phyloP scores from a whole-genome alignment of 73 alveolate species.

The Uronychia setigera region DNA sequence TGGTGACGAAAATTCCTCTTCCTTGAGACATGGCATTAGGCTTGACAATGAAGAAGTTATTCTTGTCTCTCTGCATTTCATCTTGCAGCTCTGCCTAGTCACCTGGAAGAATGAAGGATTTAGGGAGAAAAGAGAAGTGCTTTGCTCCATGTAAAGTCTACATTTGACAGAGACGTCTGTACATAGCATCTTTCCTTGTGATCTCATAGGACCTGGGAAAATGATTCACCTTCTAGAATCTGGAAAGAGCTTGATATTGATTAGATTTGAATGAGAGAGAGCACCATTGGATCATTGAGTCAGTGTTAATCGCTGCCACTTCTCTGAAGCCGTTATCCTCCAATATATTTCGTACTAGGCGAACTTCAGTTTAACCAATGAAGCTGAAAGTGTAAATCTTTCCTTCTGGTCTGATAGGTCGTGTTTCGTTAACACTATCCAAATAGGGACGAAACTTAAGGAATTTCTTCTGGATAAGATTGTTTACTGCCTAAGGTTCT shows the following conservation, averaged over 20 bases:
- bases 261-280: constrained; percentile 19
- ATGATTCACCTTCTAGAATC: constrained; percentile 56
- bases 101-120: constrained; percentile 81
- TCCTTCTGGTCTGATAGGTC: not conserved
- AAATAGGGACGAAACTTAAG: not conserved
- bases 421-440: not conserved
- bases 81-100: constrained; percentile 51
- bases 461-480: not conserved
- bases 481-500: not conserved
- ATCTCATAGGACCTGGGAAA: constrained; percentile 63
- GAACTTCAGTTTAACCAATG: constrained; percentile 23
- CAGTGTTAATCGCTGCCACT: constrained; percentile 30
- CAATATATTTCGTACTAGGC: constrained; percentile 39
- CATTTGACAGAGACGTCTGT: constrained; percentile 87
- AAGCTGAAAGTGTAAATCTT: not conserved
- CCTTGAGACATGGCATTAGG: constrained; percentile 82
- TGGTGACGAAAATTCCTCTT: constrained; percentile 76
- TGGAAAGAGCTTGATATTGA: constrained; percentile 28
- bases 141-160: constrained; percentile 68
- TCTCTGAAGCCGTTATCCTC: constrained; percentile 66
- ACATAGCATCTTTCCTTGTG: constrained; percentile 97
- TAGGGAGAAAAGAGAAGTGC: constrained; percentile 83
- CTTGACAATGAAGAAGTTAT: constrained; percentile 74
- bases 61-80: constrained; percentile 3
- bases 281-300: constrained; percentile 54